Conservation (phyloP, 768 basidiomycete genomes). For the Mycena kentingensis region DNA sequence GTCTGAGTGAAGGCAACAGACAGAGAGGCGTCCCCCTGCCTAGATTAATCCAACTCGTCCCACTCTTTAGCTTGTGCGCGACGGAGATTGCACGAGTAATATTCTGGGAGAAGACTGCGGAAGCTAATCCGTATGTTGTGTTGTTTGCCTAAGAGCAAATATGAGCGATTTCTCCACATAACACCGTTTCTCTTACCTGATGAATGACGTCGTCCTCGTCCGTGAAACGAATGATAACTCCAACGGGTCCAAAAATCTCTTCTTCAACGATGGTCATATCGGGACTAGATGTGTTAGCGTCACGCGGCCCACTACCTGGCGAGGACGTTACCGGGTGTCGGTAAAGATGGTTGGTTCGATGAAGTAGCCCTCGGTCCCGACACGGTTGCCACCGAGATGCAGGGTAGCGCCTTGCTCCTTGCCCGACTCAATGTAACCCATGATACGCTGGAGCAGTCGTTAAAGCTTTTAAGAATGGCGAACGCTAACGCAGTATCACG, state of each 20-base stretch:
- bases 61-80: constrained; percentile 67
- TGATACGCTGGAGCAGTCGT: constrained; percentile 45
- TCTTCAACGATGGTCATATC: constrained; percentile 61
- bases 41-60: constrained; percentile 57
- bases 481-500: constrained; percentile 13
- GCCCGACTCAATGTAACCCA: constrained; percentile 63
- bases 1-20: background rate
- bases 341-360: constrained; percentile 66
- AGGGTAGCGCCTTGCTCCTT: constrained; percentile 60
- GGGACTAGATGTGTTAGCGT: no score
- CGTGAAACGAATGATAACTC: constrained; percentile 66
- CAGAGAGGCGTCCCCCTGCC: no score
- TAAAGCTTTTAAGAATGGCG: background rate
- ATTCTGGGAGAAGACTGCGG: constrained; percentile 73
- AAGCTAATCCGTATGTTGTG: constrained; percentile 76
- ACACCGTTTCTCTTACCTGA: no score
- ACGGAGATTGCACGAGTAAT: constrained; percentile 63
- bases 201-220: constrained; percentile 39
- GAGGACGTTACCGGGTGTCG: no score
- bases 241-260: constrained; percentile 73
- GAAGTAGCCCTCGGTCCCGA: constrained; percentile 59
- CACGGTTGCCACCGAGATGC: constrained; percentile 54
- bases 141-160: constrained; percentile 73
- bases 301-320: no score
- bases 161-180: constrained; percentile 28